A percentile compares a stretch with the other conserved stretches of the same genome.
These are phyloP conservation scores for Saccharomyces uvarum DNA, from an alignment of 1,139 yeast genomes.

Conservation along the genomic window DNA sequence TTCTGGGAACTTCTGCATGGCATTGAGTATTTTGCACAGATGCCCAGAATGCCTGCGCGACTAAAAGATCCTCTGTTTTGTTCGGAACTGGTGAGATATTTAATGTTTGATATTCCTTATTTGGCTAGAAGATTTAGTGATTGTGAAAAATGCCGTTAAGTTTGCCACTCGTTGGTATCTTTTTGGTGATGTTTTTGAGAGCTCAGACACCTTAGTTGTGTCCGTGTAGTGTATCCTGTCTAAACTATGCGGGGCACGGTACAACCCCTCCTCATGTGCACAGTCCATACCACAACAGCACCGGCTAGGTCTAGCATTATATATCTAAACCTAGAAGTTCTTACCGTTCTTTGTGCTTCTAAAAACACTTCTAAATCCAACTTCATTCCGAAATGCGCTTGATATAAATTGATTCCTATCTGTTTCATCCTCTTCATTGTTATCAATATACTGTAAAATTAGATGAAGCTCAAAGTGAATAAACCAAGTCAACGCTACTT, in stretches of 20 bases:
- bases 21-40: background rate
- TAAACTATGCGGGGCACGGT: background rate
- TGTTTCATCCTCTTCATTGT: background rate
- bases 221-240: background rate
- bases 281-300: background rate
- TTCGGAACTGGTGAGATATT: background rate
- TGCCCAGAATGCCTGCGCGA: background rate
- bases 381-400: background rate
- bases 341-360: too few relatives aligned
- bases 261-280: background rate
- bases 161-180: background rate
- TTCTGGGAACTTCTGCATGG: background rate
- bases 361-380: too few relatives aligned
- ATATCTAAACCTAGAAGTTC: background rate
- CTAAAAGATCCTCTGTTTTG: background rate
- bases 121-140: background rate
- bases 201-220: background rate
- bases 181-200: background rate
- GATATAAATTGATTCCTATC: background rate
- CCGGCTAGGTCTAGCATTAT: background rate
- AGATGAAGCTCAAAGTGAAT: background rate
- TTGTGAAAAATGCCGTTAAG: background rate
- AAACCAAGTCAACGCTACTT: background rate
- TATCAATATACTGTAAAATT: background rate
- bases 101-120: background rate